phyloP scores from a whole-genome alignment of 371 early-diverging fungal species.

The Apophysomyces variabilis region DNA sequence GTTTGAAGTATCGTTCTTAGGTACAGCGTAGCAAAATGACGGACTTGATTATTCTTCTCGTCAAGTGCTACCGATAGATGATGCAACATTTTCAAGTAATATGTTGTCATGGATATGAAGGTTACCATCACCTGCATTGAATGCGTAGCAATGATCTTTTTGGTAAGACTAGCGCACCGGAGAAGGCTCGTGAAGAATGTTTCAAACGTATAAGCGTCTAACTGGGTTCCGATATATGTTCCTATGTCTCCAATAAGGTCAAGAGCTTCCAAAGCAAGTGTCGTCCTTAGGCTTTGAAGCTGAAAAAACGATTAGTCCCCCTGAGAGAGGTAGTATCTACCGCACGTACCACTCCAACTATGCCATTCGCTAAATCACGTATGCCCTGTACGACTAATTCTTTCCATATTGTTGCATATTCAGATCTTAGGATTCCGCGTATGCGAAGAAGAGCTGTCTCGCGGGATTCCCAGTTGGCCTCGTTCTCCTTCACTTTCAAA shows the following conservation, averaged over 20 bases:
- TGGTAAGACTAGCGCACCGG: constrained; percentile 31
- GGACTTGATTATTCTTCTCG: constrained; percentile 27
- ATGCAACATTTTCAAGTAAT: constrained; percentile 25
- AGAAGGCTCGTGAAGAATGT: constrained; percentile 29
- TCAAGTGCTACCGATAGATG: constrained; percentile 21
- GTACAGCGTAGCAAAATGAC: constrained; percentile 23
- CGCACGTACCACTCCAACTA: neutral
- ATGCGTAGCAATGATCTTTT: constrained; percentile 24
- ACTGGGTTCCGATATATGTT: constrained; percentile 16
- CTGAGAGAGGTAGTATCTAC: neutral
- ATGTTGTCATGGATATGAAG: constrained; percentile 28
- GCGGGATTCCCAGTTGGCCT: constrained; percentile 44
- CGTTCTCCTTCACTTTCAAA: constrained; percentile 37
- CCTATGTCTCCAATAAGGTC: constrained; percentile 30
- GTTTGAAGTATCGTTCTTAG: constrained; percentile 17
- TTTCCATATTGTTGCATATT: neutral
- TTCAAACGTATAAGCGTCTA: constrained; percentile 34
- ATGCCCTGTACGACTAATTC: neutral
- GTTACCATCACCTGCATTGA: constrained; percentile 21
- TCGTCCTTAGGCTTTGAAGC: constrained; percentile 42
- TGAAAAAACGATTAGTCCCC: constrained; percentile 6
- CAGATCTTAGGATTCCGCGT: constrained; percentile 17
- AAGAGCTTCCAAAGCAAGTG: constrained; percentile 31
- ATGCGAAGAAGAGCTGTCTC: constrained; percentile 29
- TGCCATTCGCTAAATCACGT: neutral